Conservation (phyloP, 495 filamentous ascomycete species). For the Penicillium bialowiezense region DNA sequence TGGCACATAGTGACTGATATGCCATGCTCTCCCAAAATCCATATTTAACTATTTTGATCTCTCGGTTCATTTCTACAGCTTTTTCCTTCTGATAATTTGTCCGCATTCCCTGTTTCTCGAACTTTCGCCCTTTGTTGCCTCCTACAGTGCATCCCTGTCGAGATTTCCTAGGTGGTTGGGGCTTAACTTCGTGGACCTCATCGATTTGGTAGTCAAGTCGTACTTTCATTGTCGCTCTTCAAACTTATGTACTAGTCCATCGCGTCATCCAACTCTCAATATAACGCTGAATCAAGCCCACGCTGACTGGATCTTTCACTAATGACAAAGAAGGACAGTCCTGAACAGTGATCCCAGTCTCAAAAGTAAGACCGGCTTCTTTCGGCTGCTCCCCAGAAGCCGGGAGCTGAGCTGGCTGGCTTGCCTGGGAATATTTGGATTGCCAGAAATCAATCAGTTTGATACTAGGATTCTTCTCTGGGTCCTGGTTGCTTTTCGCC, state of each 20-base stretch:
- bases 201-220: too few relatives aligned
- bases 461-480: constrained; percentile 54
- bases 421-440: constrained; percentile 22
- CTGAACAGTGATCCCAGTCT: constrained; percentile 15
- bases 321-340: constrained; percentile 17
- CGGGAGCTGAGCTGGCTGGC: not conserved
- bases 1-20: too few relatives aligned
- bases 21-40: too few relatives aligned
- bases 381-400: not conserved
- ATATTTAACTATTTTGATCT: not conserved
- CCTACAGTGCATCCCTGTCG: too few relatives aligned
- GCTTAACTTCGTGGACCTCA: too few relatives aligned
- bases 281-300: constrained; percentile 23
- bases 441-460: constrained; percentile 57
- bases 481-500: constrained; percentile 42
- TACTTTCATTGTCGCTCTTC: too few relatives aligned
- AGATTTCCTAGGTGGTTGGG: too few relatives aligned
- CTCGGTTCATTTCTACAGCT: not conserved
- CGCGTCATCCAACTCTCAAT: constrained; percentile 22
- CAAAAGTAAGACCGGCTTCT: constrained; percentile 14
- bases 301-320: constrained; percentile 17
- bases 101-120: too few relatives aligned
- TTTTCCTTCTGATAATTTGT: too few relatives aligned
- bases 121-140: too few relatives aligned
- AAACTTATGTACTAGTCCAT: constrained; percentile 10